These are phyloP conservation scores for Penicillium verrucosum DNA, from an alignment of 2,329 filamentous ascomycete genomes.

Conservation along the genomic window DNA sequence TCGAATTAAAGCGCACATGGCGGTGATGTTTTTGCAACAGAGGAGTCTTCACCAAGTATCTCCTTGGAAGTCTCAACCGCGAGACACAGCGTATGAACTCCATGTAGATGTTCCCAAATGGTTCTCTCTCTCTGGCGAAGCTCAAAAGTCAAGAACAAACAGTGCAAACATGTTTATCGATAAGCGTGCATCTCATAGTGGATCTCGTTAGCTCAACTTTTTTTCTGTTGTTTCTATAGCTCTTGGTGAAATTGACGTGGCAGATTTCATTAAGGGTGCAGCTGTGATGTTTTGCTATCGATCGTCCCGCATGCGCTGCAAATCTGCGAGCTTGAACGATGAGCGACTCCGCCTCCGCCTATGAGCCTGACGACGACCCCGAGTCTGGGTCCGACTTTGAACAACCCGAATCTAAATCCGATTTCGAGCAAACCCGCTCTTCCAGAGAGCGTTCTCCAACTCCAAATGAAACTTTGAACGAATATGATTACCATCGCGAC, in stretches of 20 bases:
- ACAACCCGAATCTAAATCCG: conserved; percentile 18
- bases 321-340: conserved; percentile 39
- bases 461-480: not conserved
- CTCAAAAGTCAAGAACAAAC: conserved; percentile 29
- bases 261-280: conserved; percentile 4
- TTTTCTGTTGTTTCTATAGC: conserved; percentile 4
- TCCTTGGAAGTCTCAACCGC: conserved; percentile 16
- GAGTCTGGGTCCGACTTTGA: conserved; percentile 24
- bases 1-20: conserved; percentile 24
- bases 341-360: conserved; percentile 33
- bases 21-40: conserved; percentile 27
- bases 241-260: conserved; percentile 3
- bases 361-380: conserved; percentile 32
- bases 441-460: conserved; percentile 8
- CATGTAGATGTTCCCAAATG: conserved; percentile 22
- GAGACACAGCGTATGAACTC: conserved; percentile 29
- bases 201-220: conserved; percentile 14
- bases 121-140: not conserved
- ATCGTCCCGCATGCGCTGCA: conserved; percentile 23
- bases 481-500: not conserved
- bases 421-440: conserved; percentile 13
- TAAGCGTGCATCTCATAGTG: conserved; percentile 11
- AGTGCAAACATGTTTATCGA: conserved; percentile 37
- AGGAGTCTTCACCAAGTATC: conserved; percentile 17
- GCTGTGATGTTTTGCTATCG: conserved; percentile 27